phyloP scores from a whole-genome alignment of 2,329 filamentous ascomycete genomes.

The Elsinoe necatrix region DNA sequence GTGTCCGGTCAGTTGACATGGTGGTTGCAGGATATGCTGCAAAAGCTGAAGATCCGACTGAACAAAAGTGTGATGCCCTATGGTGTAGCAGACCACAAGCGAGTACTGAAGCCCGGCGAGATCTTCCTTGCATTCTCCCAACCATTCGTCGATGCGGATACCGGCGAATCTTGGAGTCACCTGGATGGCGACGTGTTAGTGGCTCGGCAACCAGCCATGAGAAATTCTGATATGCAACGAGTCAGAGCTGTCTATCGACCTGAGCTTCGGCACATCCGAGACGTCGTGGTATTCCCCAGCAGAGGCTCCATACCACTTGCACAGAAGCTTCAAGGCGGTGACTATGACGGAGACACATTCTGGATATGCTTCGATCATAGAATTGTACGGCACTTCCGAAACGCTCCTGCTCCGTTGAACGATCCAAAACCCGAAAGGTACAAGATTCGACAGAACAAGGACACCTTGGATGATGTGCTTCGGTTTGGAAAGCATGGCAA shows the following conservation, averaged over 20 bases:
- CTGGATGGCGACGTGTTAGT: slow-evolving; percentile 58
- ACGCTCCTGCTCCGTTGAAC: slow-evolving; percentile 43
- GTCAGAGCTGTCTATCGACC: slow-evolving; percentile 43
- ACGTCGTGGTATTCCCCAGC: slow-evolving; percentile 69
- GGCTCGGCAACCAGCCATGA: slow-evolving; percentile 60
- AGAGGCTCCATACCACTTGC: slow-evolving; percentile 57
- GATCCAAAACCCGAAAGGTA: slow-evolving; percentile 42
- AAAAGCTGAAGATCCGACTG: slow-evolving; percentile 16
- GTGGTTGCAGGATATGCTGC: slow-evolving; percentile 45
- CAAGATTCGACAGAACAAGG: slow-evolving; percentile 44
- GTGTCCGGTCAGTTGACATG: slow-evolving; percentile 41
- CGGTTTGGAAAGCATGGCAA: slow-evolving; percentile 19
- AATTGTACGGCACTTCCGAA: slow-evolving; percentile 59
- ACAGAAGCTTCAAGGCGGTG: slow-evolving; percentile 64
- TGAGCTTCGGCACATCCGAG: slow-evolving; percentile 58
- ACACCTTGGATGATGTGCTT: slow-evolving; percentile 41
- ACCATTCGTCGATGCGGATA: slow-evolving; percentile 47
- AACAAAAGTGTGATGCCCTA: slow-evolving; percentile 50
- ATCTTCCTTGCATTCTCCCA: slow-evolving; percentile 59
- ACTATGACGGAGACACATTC: slow-evolving; percentile 69
- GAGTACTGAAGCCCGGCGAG: slow-evolving; percentile 54
- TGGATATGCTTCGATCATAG: slow-evolving; percentile 67
- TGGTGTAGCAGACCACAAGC: slow-evolving; percentile 61
- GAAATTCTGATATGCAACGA: slow-evolving; percentile 64
- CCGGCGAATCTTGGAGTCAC: slow-evolving; percentile 45